These are phyloP conservation scores for Botryosphaeria dothidea DNA, from an alignment of 2,329 filamentous ascomycete species.

Conservation along the genomic window DNA sequence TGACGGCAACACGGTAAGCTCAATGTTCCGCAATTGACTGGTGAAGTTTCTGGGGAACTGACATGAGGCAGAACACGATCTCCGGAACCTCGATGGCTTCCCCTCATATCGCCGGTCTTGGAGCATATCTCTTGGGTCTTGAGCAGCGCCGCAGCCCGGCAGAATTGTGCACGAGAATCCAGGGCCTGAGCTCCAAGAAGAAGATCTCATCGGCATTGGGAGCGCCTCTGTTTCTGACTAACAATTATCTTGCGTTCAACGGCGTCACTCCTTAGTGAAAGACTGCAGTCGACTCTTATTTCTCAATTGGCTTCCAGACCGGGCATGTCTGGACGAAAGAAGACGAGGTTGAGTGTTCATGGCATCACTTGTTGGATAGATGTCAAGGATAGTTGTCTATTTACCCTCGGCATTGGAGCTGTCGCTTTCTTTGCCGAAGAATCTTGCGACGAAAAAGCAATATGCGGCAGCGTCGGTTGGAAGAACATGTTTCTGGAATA, in stretches of 20 bases:
- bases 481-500: neutral
- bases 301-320: no score
- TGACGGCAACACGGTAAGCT: neutral
- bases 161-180: constrained; percentile 52
- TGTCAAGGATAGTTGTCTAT: no score
- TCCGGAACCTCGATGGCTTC: constrained; percentile 99
- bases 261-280: constrained; percentile 28
- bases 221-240: constrained; percentile 37
- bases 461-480: neutral
- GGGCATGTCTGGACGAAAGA: no score
- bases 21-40: neutral
- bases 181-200: constrained; percentile 43
- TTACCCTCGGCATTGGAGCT: no score
- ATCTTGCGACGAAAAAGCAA: neutral
- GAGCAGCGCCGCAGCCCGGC: constrained; percentile 55
- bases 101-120: constrained; percentile 90
- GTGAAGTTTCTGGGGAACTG: neutral
- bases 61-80: constrained; percentile 74
- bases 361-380: no score
- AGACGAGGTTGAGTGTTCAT: no score
- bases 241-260: constrained; percentile 60
- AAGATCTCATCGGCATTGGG: constrained; percentile 45
- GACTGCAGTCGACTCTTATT: no score
- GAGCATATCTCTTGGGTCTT: constrained; percentile 97
- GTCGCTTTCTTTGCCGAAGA: no score